Conservation (phyloP, 1,284 basidiomycete species). For the Trichosporon inkin region DNA sequence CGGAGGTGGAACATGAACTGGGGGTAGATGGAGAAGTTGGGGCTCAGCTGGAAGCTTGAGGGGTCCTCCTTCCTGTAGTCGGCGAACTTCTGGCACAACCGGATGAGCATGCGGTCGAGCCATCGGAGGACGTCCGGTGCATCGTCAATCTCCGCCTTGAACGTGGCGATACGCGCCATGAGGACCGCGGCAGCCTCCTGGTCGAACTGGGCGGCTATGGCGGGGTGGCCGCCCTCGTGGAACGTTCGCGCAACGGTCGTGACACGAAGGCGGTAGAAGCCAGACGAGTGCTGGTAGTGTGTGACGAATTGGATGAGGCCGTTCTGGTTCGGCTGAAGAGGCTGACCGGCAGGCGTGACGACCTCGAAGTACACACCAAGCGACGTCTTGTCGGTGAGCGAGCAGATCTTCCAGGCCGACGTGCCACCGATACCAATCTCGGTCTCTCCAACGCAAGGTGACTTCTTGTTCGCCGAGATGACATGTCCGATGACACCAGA, state of each 20-base stretch:
- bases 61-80: conserved; percentile 99
- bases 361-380: conserved; percentile 97
- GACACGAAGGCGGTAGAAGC: conserved; percentile 88
- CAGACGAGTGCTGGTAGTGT: conserved; percentile 96
- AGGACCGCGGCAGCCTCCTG: conserved; percentile 97
- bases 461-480: conserved; percentile 95
- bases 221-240: conserved; percentile 90
- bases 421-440: conserved; percentile 99
- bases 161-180: conserved; percentile 98
- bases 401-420: conserved; percentile 98
- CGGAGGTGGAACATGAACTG: conserved; percentile 99
- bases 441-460: conserved; percentile 93
- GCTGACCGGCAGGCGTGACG: conserved; percentile 95
- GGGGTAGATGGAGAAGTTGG: conserved; percentile 98
- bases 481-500: conserved; percentile 97
- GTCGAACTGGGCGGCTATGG: conserved; percentile 91
- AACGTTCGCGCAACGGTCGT: conserved; percentile 97
- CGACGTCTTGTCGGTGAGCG: conserved; percentile 80
- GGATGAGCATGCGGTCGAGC: conserved; percentile 98
- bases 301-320: conserved; percentile 98
- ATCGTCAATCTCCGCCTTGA: conserved; percentile 99
- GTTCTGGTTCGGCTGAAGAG: conserved; percentile 82
- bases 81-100: conserved; percentile 98
- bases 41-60: conserved; percentile 82
- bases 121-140: conserved; percentile 94